Conservation (phyloP, 345 rosid genomes). For the Arabis alpina region DNA sequence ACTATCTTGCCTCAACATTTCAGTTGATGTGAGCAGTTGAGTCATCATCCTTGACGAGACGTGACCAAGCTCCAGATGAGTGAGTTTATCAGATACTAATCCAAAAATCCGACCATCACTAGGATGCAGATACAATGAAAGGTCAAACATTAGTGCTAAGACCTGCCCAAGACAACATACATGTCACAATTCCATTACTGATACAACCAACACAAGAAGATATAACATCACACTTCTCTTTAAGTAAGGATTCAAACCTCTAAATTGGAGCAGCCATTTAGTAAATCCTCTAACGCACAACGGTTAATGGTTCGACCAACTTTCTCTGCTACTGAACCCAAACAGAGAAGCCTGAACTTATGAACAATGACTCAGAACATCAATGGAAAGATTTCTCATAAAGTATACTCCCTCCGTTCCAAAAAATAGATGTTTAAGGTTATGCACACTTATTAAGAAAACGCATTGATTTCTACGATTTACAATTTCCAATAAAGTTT, state of each 20-base stretch:
- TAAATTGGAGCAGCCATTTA: conserved; percentile 72
- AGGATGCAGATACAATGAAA: conserved; percentile 69
- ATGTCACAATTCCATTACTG: neutral
- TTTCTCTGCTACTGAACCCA: conserved; percentile 90
- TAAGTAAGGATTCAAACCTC: conserved; percentile 64
- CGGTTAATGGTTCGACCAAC: conserved; percentile 69
- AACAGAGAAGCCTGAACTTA: conserved; percentile 54
- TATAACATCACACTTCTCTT: neutral
- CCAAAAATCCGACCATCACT: conserved; percentile 71
- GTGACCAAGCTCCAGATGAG: conserved; percentile 83
- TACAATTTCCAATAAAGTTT: too few species aligned
- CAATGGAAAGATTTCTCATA: neutral
- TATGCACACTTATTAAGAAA: too few species aligned
- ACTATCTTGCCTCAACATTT: conserved; percentile 43
- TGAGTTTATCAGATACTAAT: conserved; percentile 71
- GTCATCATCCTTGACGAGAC: conserved; percentile 78
- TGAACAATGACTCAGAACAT: conserved; percentile 16
- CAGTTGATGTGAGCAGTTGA: conserved; percentile 65
- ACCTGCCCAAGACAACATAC: conserved; percentile 48
- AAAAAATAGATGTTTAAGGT: too few species aligned
- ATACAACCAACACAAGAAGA: neutral
- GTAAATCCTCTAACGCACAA: conserved; percentile 79
- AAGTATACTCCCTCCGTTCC: too few species aligned
- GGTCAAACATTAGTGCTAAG: conserved; percentile 76
- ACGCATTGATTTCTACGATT: too few species aligned